A percentile compares a stretch with the other conserved stretches of the same genome.
Conservation (phyloP, 805 yeast genomes). For the Candida verbasci region DNA sequence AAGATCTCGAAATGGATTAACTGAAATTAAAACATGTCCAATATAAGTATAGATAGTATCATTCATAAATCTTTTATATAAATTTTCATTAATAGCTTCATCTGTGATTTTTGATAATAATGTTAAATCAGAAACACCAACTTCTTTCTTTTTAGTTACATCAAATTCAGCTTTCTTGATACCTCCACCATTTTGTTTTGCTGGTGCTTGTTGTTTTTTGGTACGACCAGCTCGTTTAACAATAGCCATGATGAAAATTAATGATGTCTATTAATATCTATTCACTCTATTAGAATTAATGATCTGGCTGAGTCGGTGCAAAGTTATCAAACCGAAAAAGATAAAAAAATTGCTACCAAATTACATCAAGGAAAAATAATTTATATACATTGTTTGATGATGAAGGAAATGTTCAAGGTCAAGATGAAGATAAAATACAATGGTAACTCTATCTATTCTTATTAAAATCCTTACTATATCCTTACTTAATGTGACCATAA, state of each 20-base stretch:
- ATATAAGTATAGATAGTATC: constrained; percentile 89
- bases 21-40: constrained; percentile 92
- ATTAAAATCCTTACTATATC: no score
- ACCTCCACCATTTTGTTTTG: constrained; percentile 29
- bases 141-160: constrained; percentile 83
- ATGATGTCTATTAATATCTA: no score
- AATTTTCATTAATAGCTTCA: constrained; percentile 86
- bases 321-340: background rate
- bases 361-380: background rate
- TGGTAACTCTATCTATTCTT: no score
- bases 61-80: constrained; percentile 83
- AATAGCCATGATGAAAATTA: constrained; percentile 58
- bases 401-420: no score
- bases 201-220: constrained; percentile 49
- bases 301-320: background rate
- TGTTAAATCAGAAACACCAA: constrained; percentile 96
- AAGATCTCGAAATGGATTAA: constrained; percentile 92
- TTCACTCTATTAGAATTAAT: no score
- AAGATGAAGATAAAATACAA: no score
- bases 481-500: constrained; percentile 88
- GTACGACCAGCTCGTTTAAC: constrained; percentile 71
- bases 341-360: background rate
- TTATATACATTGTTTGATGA: no score
- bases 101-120: constrained; percentile 83
- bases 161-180: constrained; percentile 89